Evolutionary conservation across 164 flowering plant species (phyloP), one percentile per base, ranked within the genome.

Genomic region (Cinnamomum micranthum): DNA sequence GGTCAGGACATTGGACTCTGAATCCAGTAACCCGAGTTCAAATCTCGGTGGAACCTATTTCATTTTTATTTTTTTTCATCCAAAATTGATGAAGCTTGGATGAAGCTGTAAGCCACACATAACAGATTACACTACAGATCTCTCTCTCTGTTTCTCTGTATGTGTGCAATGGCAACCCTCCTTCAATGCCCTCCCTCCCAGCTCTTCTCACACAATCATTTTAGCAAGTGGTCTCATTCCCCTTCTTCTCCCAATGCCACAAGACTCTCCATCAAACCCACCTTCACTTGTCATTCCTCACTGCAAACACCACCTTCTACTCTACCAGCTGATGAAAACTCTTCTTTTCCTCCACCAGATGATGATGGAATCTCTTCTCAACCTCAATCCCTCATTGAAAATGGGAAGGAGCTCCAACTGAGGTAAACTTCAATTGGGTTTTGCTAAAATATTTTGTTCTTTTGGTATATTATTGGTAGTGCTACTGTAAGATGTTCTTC

Each of bases 21-120:
- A 90, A 92, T 92, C 95, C 90, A 93, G 90, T 89, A 88, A 88
- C 92, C 96, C 97, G 95, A 90, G 95, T 90, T 90, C 95, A 89
- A 92, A 81, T 93, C 93, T 91, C 93, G 91, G 95, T 89, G 84
- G 94, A 85, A 89, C 94, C 95, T 66, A 4, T 31, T 25, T 19
- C 55, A 4, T 31, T 25, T 19, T 12, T 15, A 1, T 55, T 17
- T 14, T 1, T 55, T 4, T n/a, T n/a, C n/a, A n/a, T n/a, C n/a
- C n/a, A n/a, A n/a, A n/a, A n/a, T n/a, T n/a, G n/a, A n/a, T n/a
- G n/a, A n/a, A n/a, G n/a, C n/a, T n/a, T n/a, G n/a, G 33, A 31
- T 31, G 31, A 28, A 28, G 31, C 31, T 28, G 31, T 28, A 2
- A 35, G 9, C 10, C 47, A 35, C 47, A 35, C 47, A 35, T 0